Evolutionary conservation across 192 early-diverging fungal species (phyloP), one percentile per base, ranked within the genome.

Genomic region (Coemansia sp.): DNA sequence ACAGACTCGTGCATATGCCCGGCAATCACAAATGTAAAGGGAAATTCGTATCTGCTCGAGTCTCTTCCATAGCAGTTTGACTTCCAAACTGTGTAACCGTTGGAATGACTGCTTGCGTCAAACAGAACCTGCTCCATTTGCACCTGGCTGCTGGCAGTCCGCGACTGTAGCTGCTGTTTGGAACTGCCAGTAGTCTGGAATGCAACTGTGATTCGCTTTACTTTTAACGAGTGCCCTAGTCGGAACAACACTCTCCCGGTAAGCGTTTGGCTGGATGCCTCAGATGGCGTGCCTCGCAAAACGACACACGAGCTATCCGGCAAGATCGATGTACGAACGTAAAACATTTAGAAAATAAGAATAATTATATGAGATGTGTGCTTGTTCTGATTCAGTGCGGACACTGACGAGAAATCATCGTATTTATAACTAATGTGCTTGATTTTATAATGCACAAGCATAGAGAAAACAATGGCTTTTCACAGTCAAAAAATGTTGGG

Each of bases 1-100:
- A 65, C 64, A 0, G 69, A 69, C 43, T 72, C 70, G 59, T 78
- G 70, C 12, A 65, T 22, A 35, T 73, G 49, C 2, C 75, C 75
- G 16, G 75, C 69, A 27, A 78, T 50, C 6, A 50, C 51, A 38
- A 78, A 68, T 4, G 66, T 62, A 47, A 78, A 78, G 12, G 66
- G 75, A 23, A 73, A 65, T 39, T 78, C 75, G 24, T 61, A 39
- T 16, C 59, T 20, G 11, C 11, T 43, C 1, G 64, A 24, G 14
- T 65, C n/a, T 24, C 41, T 18, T 5, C 32, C 38, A 27, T 47
- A 20, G 19, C 11, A 50, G 14, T 51, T 51, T 11, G 66, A 38
- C 22, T 60, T 38, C 75, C 75, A 78, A 18, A 56, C 23, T 3
- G 22, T 56, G 24, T 66, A 68, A 41, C 66, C 70, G 5, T 6